phyloP scores from a whole-genome alignment of 2,329 filamentous ascomycete genomes.

The Colletotrichum cuscutae region DNA sequence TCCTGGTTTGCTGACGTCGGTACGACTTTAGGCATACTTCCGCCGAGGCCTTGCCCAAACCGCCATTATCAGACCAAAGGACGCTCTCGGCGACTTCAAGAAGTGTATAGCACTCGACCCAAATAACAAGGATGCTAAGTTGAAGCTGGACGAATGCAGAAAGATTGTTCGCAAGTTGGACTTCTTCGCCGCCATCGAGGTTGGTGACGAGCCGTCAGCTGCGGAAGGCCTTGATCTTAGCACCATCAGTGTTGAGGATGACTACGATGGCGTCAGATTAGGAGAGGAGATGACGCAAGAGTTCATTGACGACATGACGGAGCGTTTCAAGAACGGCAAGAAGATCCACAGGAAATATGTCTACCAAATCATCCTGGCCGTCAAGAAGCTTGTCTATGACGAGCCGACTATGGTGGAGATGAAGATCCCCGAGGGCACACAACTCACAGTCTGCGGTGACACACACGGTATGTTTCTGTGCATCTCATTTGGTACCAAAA shows the following conservation, averaged over 20 bases:
- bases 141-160: conserved; percentile 92
- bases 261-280: conserved; percentile 86
- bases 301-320: conserved; percentile 97
- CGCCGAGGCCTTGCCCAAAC: conserved; percentile 91
- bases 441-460: conserved; percentile 95
- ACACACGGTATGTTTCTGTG: conserved; percentile 77
- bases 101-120: conserved; percentile 89
- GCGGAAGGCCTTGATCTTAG: conserved; percentile 91
- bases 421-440: conserved; percentile 78
- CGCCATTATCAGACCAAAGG: conserved; percentile 87
- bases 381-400: conserved; percentile 88
- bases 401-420: conserved; percentile 98
- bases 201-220: conserved; percentile 90
- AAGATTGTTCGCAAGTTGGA: conserved; percentile 92
- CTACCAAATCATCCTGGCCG: conserved; percentile 92
- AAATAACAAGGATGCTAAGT: conserved; percentile 86
- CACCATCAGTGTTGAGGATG: conserved; percentile 81
- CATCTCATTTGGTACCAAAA: not conserved
- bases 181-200: conserved; percentile 94
- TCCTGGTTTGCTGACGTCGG: conserved; percentile 31
- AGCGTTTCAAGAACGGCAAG: conserved; percentile 96
- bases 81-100: conserved; percentile 92
- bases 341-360: conserved; percentile 96
- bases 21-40: conserved; percentile 80
- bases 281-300: conserved; percentile 91